Conservation (phyloP, 2,329 filamentous ascomycete species). For the Ceratocystis cacaofunesta region DNA sequence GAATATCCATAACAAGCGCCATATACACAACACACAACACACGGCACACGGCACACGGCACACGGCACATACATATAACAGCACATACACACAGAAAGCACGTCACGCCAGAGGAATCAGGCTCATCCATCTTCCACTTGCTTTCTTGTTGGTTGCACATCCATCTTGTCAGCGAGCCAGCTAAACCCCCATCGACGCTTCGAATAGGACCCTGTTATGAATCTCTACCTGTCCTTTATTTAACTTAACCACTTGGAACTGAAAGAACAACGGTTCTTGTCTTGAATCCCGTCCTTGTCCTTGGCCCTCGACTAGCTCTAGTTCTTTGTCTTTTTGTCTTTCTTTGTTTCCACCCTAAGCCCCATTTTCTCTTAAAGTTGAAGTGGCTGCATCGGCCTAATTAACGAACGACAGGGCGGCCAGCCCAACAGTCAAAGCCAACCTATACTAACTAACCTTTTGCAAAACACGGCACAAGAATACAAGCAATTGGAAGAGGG, state of each 20-base stretch:
- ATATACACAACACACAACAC: neutral
- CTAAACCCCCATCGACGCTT: neutral
- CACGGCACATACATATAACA: neutral
- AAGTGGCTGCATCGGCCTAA: conserved; percentile 1
- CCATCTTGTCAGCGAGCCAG: neutral
- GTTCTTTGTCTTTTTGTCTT: neutral
- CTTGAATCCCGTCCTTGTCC: neutral
- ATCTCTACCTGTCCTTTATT: conserved; percentile 2
- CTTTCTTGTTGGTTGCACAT: neutral
- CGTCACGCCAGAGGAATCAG: conserved; percentile 3
- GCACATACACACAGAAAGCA: neutral
- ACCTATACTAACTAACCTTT: neutral
- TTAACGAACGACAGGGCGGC: neutral
- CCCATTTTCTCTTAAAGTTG: neutral
- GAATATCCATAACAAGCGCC: neutral
- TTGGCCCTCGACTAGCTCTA: neutral
- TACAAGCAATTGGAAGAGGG: neutral
- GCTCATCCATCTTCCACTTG: neutral
- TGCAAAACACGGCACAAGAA: neutral
- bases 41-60: neutral
- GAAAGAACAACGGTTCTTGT: neutral
- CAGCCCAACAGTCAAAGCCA: neutral
- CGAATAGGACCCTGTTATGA: neutral
- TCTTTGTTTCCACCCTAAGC: neutral
- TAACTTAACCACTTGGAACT: neutral